These are phyloP conservation scores for Polytrichum commune DNA, from an alignment of 225 moss, liverwort and hornwort species.

Conservation along the genomic window DNA sequence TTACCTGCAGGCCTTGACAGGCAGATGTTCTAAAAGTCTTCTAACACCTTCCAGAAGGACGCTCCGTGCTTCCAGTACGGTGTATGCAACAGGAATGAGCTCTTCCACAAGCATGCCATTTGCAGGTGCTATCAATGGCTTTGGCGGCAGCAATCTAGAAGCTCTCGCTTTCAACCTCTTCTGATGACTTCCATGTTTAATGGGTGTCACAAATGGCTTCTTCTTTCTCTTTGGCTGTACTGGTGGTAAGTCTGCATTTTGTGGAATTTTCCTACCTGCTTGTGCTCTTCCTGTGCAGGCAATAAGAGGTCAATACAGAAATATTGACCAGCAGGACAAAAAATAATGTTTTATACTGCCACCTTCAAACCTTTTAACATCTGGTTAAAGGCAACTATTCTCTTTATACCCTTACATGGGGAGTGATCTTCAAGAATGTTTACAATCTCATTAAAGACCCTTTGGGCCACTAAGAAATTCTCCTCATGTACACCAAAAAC, in stretches of 20 bases:
- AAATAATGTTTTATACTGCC: no score
- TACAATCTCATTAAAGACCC: no score
- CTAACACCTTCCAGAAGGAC: constrained; percentile 61
- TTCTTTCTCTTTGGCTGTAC: constrained; percentile 56
- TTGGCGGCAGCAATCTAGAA: constrained; percentile 25
- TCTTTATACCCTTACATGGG: no score
- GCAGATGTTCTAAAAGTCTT: constrained; percentile 52
- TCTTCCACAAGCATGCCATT: constrained; percentile 74
- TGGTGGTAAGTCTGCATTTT: constrained; percentile 67
- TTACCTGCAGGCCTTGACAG: constrained; percentile 89
- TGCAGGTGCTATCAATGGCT: constrained; percentile 45
- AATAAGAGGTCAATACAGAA: neutral
- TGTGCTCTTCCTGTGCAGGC: constrained; percentile 32
- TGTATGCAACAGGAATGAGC: constrained; percentile 68
- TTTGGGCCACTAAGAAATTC: no score
- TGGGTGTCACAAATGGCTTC: constrained; percentile 55
- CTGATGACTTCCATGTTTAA: constrained; percentile 39
- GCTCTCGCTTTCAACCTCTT: constrained; percentile 31
- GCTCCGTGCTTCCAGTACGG: constrained; percentile 56
- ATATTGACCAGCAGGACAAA: no score
- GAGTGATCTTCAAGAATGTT: no score
- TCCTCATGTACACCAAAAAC: no score
- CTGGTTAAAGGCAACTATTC: no score
- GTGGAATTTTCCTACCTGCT: constrained; percentile 27
- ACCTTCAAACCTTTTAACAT: no score